Evolutionary conservation across 805 yeast species (phyloP), one percentile per base, ranked within the genome.

Genomic region (Trichomonascus vanleenenianus): DNA sequence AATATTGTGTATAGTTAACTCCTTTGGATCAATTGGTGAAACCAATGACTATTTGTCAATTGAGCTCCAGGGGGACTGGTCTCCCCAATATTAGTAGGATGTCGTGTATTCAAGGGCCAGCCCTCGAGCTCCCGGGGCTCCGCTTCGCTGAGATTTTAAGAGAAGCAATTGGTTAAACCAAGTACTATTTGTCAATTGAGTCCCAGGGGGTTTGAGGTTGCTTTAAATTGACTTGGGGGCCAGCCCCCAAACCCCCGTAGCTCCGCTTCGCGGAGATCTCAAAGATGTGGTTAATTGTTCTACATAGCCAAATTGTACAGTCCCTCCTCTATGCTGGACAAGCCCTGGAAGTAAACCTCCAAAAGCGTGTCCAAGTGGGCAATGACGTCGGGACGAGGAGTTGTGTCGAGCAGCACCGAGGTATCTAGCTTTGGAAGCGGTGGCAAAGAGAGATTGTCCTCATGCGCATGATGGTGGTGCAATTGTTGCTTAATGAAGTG

Each of bases 361-460:
- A 68, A 51, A 35, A 69, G 52, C 30, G 48, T 48, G 19, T 55
- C 57, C 34, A 69, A 52, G 42, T 67, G 68, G 11, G 52, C 53
- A 15, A 59, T 51, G 6, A 66, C 57, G 11, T 55, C 56, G 4
- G 54, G 54, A 38, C 58, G 54, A 2, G 71, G 66, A 6, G 70
- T 61, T 32, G 62, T 55, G 49, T 70, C 72, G 40, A 65, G 50
- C 50, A 70, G 51, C 42, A 66, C 56, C 27, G 55, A 48, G 47
- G 63, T 37, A 50, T 68, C 66, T 12, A 69, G 43, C 16, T 47
- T 50, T 6, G 71, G 71, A 38, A 61, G 50, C 5, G 51, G 39
- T 10, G 57, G 57, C 43, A 54, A 50, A 8, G 22, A 36, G n/a
- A 27, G 25, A 2, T 12, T 10, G 8, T 35, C 39, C 6, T 33